These are phyloP conservation scores for Melanomma pulvis-pyrius DNA, from an alignment of 495 filamentous ascomycete species.

Conservation along the genomic window DNA sequence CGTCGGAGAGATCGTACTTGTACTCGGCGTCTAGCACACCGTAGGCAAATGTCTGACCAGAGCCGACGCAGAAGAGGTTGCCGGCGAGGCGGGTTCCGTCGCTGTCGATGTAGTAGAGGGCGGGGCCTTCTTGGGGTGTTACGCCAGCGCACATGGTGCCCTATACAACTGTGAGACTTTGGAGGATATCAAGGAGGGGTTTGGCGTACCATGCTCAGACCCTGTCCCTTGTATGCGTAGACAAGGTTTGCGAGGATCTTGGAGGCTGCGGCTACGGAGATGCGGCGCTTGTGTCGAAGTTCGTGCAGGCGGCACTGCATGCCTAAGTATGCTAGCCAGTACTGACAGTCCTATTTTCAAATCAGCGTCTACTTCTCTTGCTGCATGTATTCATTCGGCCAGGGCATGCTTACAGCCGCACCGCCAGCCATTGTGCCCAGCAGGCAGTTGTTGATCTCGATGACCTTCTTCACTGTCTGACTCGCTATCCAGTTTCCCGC, in stretches of 20 bases:
- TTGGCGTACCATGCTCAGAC: conserved; percentile 72
- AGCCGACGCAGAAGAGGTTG: conserved; percentile 97
- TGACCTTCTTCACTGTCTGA: conserved; percentile 99
- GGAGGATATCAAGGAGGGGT: background rate
- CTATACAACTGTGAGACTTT: conserved; percentile 21
- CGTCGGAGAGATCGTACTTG: conserved; percentile 77
- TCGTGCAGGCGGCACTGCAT: conserved; percentile 99
- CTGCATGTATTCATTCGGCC: no score
- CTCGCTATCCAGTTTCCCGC: conserved; percentile 98
- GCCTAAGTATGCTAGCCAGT: conserved; percentile 97
- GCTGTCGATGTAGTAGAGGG: conserved; percentile 98
- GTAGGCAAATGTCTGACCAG: conserved; percentile 97
- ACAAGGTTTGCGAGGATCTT: conserved; percentile 99
- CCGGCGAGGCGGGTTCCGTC: conserved; percentile 92
- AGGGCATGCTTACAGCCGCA: conserved; percentile 70
- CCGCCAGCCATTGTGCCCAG: conserved; percentile 98
- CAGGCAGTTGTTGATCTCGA: conserved; percentile 87
- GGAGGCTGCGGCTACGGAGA: conserved; percentile 92
- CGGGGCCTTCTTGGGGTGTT: conserved; percentile 92
- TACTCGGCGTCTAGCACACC: conserved; percentile 97
- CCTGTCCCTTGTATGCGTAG: conserved; percentile 98
- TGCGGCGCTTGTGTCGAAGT: conserved; percentile 97
- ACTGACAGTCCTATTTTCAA: conserved; percentile 82
- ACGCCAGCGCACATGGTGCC: conserved; percentile 99
- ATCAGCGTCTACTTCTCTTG: background rate